Conservation (phyloP, 2,329 filamentous ascomycete genomes). For the Madurella fahalii region DNA sequence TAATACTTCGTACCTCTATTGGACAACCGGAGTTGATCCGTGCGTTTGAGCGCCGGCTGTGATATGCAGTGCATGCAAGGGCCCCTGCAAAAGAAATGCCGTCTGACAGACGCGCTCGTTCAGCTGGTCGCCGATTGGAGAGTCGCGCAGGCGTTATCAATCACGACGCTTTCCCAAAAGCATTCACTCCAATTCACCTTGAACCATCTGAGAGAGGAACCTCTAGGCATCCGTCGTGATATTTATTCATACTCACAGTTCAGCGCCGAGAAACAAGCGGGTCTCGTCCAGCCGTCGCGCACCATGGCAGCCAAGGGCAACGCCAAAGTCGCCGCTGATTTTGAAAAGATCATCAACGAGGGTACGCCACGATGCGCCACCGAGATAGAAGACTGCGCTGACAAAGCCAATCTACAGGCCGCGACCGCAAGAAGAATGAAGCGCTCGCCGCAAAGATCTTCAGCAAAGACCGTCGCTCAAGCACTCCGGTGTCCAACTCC, state of each 20-base stretch:
- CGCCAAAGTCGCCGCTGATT: constrained; percentile 41
- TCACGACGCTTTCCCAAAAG: background rate
- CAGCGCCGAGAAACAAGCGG: background rate
- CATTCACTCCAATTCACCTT: too few species aligned
- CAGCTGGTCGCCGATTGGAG: background rate
- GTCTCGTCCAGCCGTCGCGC: background rate
- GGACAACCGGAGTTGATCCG: too few species aligned
- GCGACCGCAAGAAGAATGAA: constrained; percentile 68
- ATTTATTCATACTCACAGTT: background rate
- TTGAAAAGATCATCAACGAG: constrained; percentile 53
- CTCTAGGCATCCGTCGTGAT: background rate
- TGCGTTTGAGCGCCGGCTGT: too few species aligned
- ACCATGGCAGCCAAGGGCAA: constrained; percentile 26
- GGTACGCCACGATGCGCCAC: constrained; percentile 34
- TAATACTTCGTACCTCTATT: too few species aligned
- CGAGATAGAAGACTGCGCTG: background rate
- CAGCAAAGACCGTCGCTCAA: constrained; percentile 55
- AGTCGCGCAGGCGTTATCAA: background rate
- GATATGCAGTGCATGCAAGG: too few species aligned
- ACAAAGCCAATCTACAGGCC: constrained; percentile 39
- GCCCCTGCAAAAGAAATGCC: too few species aligned
- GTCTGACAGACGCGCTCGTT: background rate
- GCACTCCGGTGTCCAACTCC: constrained; percentile 48
- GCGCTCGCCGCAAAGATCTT: constrained; percentile 70
- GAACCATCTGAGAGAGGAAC: too few species aligned